phyloP scores from a whole-genome alignment of 768 basidiomycete species.

The Trametes gibbosa region DNA sequence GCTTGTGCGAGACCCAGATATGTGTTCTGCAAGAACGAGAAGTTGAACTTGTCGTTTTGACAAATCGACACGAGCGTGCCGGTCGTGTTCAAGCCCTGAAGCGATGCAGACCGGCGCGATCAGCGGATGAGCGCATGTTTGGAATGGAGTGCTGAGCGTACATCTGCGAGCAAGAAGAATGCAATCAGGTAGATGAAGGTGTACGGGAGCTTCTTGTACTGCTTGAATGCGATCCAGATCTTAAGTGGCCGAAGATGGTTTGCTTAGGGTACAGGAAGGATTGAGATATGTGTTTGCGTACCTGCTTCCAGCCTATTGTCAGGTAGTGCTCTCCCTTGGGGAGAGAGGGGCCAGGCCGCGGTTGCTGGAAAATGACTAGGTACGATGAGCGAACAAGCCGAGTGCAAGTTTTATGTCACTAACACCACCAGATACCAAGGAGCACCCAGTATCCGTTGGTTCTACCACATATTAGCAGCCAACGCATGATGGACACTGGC shows the following conservation, averaged over 20 bases:
- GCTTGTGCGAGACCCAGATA: constrained; percentile 77
- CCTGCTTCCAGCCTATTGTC: constrained; percentile 87
- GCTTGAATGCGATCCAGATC: constrained; percentile 75
- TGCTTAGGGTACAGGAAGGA: too few species aligned
- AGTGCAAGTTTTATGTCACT: constrained; percentile 23
- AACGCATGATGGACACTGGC: background rate
- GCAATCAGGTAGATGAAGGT: constrained; percentile 79
- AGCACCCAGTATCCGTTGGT: constrained; percentile 78
- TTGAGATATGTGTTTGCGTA: constrained; percentile 18
- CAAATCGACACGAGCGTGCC: constrained; percentile 72
- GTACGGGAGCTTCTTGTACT: constrained; percentile 75
- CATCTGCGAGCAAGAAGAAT: constrained; percentile 79
- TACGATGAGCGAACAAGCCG: background rate
- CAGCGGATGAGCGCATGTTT: too few species aligned
- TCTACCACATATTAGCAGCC: constrained; percentile 33
- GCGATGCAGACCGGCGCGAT: background rate
- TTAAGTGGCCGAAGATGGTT: constrained; percentile 24
- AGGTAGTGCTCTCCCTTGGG: constrained; percentile 76
- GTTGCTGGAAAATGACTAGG: constrained; percentile 78
- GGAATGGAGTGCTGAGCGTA: constrained; percentile 26
- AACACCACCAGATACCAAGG: constrained; percentile 87
- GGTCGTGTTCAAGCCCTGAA: constrained; percentile 77
- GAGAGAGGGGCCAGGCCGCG: constrained; percentile 76
- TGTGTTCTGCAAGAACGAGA: constrained; percentile 80
- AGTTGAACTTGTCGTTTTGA: constrained; percentile 77